A percentile compares a stretch with the other conserved stretches of the same genome.
phyloP scores from a whole-genome alignment of 176 grass and related monocot genomes.

The Aechmea fasciata region DNA sequence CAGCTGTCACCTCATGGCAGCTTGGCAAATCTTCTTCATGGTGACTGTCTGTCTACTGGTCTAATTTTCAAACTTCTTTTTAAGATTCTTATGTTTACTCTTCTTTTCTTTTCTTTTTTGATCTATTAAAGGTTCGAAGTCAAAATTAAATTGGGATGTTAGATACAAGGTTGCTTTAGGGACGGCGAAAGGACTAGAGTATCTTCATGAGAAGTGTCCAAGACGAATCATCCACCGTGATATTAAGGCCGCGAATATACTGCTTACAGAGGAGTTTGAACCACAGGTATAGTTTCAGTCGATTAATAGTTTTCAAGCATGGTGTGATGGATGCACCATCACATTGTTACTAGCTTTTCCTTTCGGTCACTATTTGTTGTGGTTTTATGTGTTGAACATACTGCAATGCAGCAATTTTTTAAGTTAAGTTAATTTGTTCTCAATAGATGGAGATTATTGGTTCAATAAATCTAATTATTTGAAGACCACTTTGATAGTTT shows the following conservation, averaged over 20 bases:
- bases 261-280: slow-evolving; percentile 60
- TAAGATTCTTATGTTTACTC: slow-evolving; percentile 1
- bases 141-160: slow-evolving; percentile 39
- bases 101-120: not conserved
- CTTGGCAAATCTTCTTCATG: slow-evolving; percentile 52
- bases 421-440: no score
- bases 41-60: slow-evolving; percentile 13
- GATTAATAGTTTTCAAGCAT: no score
- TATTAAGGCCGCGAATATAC: slow-evolving; percentile 66
- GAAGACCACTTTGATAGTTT: no score
- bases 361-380: no score
- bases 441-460: no score
- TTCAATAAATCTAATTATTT: no score
- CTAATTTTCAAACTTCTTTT: not conserved
- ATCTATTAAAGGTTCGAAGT: slow-evolving; percentile 24
- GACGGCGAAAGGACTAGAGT: slow-evolving; percentile 50
- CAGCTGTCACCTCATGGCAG: slow-evolving; percentile 53
- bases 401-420: not conserved
- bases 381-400: not conserved
- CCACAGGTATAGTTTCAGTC: slow-evolving; percentile 27
- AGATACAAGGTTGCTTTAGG: slow-evolving; percentile 49
- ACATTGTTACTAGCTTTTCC: no score
- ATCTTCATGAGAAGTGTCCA: slow-evolving; percentile 61
- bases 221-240: slow-evolving; percentile 76
- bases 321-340: no score